phyloP scores from a whole-genome alignment of 2,329 filamentous ascomycete species.

The Lecanosticta acicola region DNA sequence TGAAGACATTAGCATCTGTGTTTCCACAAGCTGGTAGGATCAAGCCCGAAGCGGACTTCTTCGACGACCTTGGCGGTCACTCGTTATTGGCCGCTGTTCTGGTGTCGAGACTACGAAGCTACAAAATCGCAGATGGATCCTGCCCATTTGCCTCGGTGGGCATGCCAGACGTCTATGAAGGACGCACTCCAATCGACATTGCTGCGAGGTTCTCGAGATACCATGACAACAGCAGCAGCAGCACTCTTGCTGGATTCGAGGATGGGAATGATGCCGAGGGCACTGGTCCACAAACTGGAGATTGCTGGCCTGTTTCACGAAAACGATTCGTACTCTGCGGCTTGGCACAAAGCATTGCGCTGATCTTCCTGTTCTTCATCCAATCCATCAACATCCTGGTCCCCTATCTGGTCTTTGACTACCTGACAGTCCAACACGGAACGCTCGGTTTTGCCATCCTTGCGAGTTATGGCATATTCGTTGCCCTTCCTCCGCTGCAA shows the following conservation, averaged over 20 bases:
- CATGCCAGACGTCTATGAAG: constrained; percentile 25
- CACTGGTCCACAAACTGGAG: constrained; percentile 20
- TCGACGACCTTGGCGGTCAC: constrained; percentile 73
- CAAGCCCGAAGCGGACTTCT: constrained; percentile 49
- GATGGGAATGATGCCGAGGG: constrained; percentile 8
- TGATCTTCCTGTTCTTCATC: constrained; percentile 23
- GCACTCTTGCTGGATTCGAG: constrained; percentile 8
- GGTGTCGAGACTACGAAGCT: constrained; percentile 15
- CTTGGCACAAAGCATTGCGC: constrained; percentile 19
- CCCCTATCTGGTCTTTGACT: constrained; percentile 23
- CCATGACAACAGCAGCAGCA: constrained; percentile 7
- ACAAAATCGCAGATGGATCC: constrained; percentile 7
- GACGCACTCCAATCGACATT: constrained; percentile 19
- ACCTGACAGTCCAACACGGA: constrained; percentile 7
- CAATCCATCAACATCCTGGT: constrained; percentile 22
- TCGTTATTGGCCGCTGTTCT: constrained; percentile 57
- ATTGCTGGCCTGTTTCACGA: constrained; percentile 15
- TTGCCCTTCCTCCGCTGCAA: constrained; percentile 11
- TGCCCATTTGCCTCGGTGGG: constrained; percentile 22
- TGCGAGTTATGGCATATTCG: constrained; percentile 20
- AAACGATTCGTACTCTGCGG: constrained; percentile 20
- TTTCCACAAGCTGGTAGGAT: constrained; percentile 39
- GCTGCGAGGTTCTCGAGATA: constrained; percentile 13
- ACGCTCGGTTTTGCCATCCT: constrained; percentile 18
- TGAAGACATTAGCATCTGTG: constrained; percentile 30